Conservation (phyloP, 1,284 basidiomycete species). For the Coniferiporia sulphurascens region DNA sequence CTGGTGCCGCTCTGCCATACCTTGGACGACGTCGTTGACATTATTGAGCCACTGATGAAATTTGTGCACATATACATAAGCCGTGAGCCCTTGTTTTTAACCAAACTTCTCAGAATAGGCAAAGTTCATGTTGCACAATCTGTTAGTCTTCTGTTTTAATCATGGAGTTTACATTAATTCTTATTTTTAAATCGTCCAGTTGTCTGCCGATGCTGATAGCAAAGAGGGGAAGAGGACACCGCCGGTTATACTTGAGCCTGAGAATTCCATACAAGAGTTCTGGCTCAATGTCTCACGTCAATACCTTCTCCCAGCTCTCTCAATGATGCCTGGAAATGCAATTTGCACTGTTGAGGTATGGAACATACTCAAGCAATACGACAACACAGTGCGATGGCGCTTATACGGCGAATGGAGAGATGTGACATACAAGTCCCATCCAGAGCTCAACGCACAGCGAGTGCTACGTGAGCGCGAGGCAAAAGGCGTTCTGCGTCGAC, state of each 20-base stretch:
- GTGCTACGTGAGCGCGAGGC: constrained; percentile 74
- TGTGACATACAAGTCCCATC: constrained; percentile 61
- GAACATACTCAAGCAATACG: constrained; percentile 77
- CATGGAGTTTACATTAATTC: neutral
- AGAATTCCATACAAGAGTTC: constrained; percentile 54
- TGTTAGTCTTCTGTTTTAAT: constrained; percentile 29
- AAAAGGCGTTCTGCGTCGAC: constrained; percentile 74
- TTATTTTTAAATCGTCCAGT: constrained; percentile 34
- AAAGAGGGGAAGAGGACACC: constrained; percentile 39
- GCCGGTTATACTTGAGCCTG: constrained; percentile 44
- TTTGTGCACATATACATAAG: constrained; percentile 75
- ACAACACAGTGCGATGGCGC: constrained; percentile 77
- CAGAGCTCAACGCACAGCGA: constrained; percentile 67
- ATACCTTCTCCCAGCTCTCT: constrained; percentile 83
- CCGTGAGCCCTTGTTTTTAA: constrained; percentile 61
- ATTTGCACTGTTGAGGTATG: constrained; percentile 86
- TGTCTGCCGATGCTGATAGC: constrained; percentile 40
- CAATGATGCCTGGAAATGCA: constrained; percentile 81
- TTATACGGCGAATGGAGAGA: constrained; percentile 97
- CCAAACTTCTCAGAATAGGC: constrained; percentile 57
- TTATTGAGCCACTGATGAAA: constrained; percentile 71
- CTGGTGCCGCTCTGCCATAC: constrained; percentile 62
- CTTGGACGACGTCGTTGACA: constrained; percentile 64
- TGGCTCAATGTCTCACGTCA: constrained; percentile 83
- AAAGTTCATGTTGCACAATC: constrained; percentile 41